Percentiles rank a stretch among this genome's conserved stretches.
phyloP scores from a whole-genome alignment of 2,329 filamentous ascomycete species.

The Sclerotiophoma versabilis region DNA sequence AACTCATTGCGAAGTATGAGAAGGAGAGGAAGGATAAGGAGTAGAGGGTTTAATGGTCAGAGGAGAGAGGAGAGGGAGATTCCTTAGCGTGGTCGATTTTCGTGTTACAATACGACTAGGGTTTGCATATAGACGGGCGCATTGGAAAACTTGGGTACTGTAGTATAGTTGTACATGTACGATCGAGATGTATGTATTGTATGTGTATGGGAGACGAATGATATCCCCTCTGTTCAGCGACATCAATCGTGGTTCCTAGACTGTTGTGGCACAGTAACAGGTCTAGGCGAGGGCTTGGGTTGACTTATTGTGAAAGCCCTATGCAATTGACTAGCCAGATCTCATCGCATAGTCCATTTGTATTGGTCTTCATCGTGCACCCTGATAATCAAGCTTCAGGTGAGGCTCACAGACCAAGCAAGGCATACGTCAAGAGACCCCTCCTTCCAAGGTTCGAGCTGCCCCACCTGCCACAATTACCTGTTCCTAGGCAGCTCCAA shows the following conservation, averaged over 20 bases:
- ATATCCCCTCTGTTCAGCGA: conserved; percentile 25
- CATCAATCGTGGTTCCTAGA: too few species aligned
- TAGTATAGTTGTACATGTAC: conserved; percentile 30
- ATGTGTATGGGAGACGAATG: conserved; percentile 10
- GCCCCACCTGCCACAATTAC: conserved; percentile 21
- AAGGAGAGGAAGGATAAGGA: conserved; percentile 71
- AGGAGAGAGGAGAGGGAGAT: neutral
- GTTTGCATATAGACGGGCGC: conserved; percentile 32
- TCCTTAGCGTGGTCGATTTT: neutral
- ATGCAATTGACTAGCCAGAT: too few species aligned
- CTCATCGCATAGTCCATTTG: too few species aligned
- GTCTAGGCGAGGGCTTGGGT: too few species aligned
- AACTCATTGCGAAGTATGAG: conserved; percentile 71
- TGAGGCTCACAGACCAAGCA: neutral
- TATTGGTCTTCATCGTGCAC: too few species aligned
- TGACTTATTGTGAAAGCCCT: too few species aligned
- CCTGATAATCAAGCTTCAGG: neutral
- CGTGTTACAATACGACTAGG: conserved; percentile 15
- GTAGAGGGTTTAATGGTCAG: conserved; percentile 54
- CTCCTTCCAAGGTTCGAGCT: conserved; percentile 6
- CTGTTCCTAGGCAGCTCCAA: conserved; percentile 11
- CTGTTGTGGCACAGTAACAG: too few species aligned
- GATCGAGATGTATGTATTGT: conserved; percentile 18
- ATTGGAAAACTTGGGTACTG: conserved; percentile 16
- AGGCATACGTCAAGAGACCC: conserved; percentile 8